A percentile compares a stretch with the other conserved stretches of the same genome.
phyloP scores from a whole-genome alignment of 331 rosid species.

The Malus hybrid region DNA sequence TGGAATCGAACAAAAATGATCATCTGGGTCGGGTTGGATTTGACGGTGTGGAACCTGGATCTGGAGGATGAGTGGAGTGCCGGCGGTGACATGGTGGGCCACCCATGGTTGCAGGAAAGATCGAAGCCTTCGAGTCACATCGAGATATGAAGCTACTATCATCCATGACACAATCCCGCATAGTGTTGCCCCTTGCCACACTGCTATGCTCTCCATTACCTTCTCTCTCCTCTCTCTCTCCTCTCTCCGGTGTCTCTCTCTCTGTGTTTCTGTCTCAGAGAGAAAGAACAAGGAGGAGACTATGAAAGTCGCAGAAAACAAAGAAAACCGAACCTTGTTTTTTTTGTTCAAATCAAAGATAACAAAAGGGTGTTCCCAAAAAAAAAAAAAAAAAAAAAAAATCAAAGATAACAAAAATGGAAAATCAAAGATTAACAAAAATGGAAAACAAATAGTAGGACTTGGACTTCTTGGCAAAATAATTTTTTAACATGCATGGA shows the following conservation, averaged over 20 bases:
- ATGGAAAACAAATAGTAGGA: not conserved
- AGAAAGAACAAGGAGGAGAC: slow-evolving; percentile 1
- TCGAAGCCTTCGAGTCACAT: slow-evolving; percentile 63
- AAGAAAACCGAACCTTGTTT: not conserved
- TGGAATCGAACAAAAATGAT: slow-evolving; percentile 1
- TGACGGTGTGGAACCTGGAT: slow-evolving; percentile 45
- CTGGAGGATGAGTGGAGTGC: slow-evolving; percentile 49
- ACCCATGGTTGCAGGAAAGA: slow-evolving; percentile 77
- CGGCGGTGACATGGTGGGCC: slow-evolving; percentile 44
- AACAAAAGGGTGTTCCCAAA: no score
- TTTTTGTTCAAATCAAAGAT: not conserved
- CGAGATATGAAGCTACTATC: slow-evolving; percentile 46
- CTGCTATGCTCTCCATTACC: slow-evolving; percentile 52
- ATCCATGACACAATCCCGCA: slow-evolving; percentile 62
- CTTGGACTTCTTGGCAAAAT: not conserved
- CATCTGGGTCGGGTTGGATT: slow-evolving; percentile 4
- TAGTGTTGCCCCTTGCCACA: slow-evolving; percentile 66
- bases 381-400: no score
- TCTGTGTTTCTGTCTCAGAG: not conserved
- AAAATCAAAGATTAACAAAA: not conserved
- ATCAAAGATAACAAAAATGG: not conserved
- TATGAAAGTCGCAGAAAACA: slow-evolving; percentile 8
- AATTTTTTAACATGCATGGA: no score
- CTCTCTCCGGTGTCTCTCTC: not conserved
- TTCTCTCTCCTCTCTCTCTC: not conserved